A percentile compares a stretch with the other conserved stretches of the same genome.
Conservation (phyloP, 257 asterid species). For the Lithospermum erythrorhizon region DNA sequence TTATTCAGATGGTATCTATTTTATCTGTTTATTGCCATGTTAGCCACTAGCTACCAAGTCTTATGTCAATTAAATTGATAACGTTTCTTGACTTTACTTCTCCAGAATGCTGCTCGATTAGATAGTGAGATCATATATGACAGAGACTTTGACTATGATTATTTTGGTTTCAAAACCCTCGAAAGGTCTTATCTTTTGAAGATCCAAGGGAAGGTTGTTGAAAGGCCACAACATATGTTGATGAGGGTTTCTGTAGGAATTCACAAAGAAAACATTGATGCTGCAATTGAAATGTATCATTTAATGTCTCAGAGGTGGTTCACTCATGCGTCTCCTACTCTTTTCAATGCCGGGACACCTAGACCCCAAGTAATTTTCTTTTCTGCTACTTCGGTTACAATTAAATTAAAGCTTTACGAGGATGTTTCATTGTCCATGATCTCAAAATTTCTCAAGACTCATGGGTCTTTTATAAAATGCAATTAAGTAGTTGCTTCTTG, state of each 20-base stretch:
- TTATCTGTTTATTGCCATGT: neutral
- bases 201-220: slow-evolving; percentile 75
- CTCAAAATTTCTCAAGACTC: too few relatives aligned
- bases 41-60: neutral
- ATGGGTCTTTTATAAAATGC: slow-evolving; percentile 6
- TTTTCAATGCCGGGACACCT: slow-evolving; percentile 95
- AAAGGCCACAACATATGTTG: slow-evolving; percentile 97
- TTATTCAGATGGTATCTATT: slow-evolving; percentile 61
- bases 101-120: slow-evolving; percentile 68
- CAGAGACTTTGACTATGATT: slow-evolving; percentile 88
- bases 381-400: neutral
- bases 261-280: slow-evolving; percentile 73
- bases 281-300: slow-evolving; percentile 72
- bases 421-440: too few relatives aligned
- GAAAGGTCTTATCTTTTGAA: slow-evolving; percentile 87
- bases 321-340: slow-evolving; percentile 96
- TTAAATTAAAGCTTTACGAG: too few relatives aligned
- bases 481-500: slow-evolving; percentile 96
- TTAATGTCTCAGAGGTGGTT: slow-evolving; percentile 90
- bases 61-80: slow-evolving; percentile 1
- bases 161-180: slow-evolving; percentile 90
- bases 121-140: slow-evolving; percentile 95
- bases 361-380: slow-evolving; percentile 63
- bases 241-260: slow-evolving; percentile 97
- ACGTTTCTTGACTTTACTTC: slow-evolving; percentile 2